Evolutionary conservation across 441 rosid genomes (phyloP).

Genomic region (Gossypium lobatum): DNA sequence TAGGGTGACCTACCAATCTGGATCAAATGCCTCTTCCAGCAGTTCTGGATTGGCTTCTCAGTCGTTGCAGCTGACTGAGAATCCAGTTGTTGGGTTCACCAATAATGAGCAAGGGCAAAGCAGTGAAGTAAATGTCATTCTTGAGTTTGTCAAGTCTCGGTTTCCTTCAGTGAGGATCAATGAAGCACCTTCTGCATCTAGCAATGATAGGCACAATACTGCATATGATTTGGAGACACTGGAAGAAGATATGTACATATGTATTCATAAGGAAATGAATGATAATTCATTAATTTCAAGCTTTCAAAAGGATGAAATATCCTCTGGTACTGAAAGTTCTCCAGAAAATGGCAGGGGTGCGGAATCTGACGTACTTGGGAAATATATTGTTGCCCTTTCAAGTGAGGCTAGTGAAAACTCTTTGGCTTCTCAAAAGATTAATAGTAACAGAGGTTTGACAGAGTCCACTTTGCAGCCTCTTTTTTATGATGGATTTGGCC

Average conservation of each 20-base stretch:
- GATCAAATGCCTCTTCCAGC: conserved; percentile 27
- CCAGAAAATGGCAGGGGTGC: conserved; percentile 26
- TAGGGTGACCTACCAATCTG: conserved; percentile 31
- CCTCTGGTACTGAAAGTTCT: conserved; percentile 31
- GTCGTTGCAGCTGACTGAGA: conserved; percentile 40
- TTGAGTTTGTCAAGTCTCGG: conserved; percentile 52
- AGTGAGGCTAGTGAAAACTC: conserved; percentile 36
- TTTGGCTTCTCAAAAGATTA: conserved; percentile 39
- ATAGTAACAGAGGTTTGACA: conserved; percentile 18
- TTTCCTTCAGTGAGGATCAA: conserved; percentile 45
- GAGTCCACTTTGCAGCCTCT: conserved; percentile 33
- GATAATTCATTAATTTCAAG: conserved; percentile 23
- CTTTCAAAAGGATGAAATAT: conserved; percentile 25
- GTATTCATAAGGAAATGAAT: conserved; percentile 35
- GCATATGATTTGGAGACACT: conserved; percentile 40
- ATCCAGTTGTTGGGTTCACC: conserved; percentile 42
- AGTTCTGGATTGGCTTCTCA: conserved; percentile 36
- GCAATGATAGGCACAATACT: conserved; percentile 36
- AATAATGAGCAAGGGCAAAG: conserved; percentile 37
- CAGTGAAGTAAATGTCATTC: conserved; percentile 42
- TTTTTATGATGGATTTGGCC: conserved; percentile 67
- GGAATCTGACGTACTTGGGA: conserved; percentile 49
- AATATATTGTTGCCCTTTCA: conserved; percentile 41
- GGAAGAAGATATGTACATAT: conserved; percentile 64
- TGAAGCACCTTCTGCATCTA: conserved; percentile 34